These are phyloP conservation scores for Cercospora sp. DNA, from an alignment of 2,329 filamentous ascomycete genomes.

Conservation along the genomic window DNA sequence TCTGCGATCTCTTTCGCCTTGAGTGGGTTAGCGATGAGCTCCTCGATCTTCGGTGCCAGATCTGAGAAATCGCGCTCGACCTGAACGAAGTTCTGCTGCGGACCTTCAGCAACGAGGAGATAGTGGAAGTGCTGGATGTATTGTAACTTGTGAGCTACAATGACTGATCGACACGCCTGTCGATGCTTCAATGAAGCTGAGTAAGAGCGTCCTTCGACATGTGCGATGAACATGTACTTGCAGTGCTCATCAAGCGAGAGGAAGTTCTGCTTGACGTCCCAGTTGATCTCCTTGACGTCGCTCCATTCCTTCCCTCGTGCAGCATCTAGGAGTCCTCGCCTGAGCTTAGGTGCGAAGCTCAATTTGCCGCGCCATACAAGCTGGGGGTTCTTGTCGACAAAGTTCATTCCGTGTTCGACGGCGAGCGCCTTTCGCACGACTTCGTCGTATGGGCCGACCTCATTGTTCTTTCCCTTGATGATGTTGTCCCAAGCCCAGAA, in stretches of 20 bases:
- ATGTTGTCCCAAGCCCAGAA: conserved; percentile 54
- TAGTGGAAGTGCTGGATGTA: conserved; percentile 32
- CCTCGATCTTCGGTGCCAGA: conserved; percentile 26
- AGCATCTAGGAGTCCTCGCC: conserved; percentile 36
- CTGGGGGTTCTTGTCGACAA: conserved; percentile 31
- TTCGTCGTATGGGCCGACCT: conserved; percentile 32
- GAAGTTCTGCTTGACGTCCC: conserved; percentile 27
- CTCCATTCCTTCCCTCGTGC: conserved; percentile 40
- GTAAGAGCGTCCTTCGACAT: conserved; percentile 36
- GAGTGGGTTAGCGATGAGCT: conserved; percentile 24
- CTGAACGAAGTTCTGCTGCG: conserved; percentile 31
- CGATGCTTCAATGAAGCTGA: conserved; percentile 35
- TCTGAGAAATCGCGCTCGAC: conserved; percentile 31
- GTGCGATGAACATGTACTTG: conserved; percentile 33
- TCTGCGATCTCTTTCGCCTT: conserved; percentile 32
- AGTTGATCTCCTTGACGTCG: conserved; percentile 38
- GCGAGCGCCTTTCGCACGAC: conserved; percentile 41
- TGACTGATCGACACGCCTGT: conserved; percentile 31
- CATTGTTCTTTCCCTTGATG: conserved; percentile 44
- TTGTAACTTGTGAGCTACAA: conserved; percentile 30
- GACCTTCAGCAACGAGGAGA: conserved; percentile 26
- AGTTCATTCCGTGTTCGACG: conserved; percentile 19
- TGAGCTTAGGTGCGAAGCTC: conserved; percentile 31
- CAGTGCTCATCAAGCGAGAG: conserved; percentile 33
- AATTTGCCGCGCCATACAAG: conserved; percentile 37